Base-by-base conservation (phyloP, 306 rosid species). In the Cicer yamashitae region DNA sequence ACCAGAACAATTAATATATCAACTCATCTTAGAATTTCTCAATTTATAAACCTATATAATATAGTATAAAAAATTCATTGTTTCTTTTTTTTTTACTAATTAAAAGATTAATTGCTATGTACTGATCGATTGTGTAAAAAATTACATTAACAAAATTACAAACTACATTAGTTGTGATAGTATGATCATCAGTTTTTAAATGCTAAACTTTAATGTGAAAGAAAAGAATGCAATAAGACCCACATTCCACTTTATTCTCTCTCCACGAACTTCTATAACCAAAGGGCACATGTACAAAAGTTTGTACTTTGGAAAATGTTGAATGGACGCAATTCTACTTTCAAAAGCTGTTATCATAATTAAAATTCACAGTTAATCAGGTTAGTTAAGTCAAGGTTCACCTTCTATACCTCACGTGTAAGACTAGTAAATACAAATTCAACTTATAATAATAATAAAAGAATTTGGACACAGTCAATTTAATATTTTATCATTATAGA, bases 391-490 rank as follows among this genome's bases (percentile, higher is more conserved):
- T 30, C 43, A 8, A 78, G 45, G 8, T 51, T 62, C 41, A 40
- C 41, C 58, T 39, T 65, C n/a, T 9, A 13, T 25, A 0, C 43
- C 12, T 2, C 69, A 12, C 48, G 6, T 10, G 38, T 14, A 39
- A 70, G 57, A 63, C 71, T 71, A 51, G 51, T 63, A 60, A 77
- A 12, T 18, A 14, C 15, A 64, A 63, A 43, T 41, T 76, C 67
- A 56, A 67, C 60, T 41, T n/a, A 53, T 2, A 45, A 46, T 37
- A 58, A 13, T 62, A 65, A 22, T 20, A 22, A 22, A 30, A 30
- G 6, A 30, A 30, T 30, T 7, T 75, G 6, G 78, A 68, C 6
- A 14, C 25, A 17, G 13, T 77, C 60, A 58, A 58, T 45, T 57
- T 25, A 43, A 54, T 43, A 70, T 50, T 57, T 47, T 46, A 57